phyloP scores from a whole-genome alignment of 352 stramenopile genomes.

The Pythium coloratum region DNA sequence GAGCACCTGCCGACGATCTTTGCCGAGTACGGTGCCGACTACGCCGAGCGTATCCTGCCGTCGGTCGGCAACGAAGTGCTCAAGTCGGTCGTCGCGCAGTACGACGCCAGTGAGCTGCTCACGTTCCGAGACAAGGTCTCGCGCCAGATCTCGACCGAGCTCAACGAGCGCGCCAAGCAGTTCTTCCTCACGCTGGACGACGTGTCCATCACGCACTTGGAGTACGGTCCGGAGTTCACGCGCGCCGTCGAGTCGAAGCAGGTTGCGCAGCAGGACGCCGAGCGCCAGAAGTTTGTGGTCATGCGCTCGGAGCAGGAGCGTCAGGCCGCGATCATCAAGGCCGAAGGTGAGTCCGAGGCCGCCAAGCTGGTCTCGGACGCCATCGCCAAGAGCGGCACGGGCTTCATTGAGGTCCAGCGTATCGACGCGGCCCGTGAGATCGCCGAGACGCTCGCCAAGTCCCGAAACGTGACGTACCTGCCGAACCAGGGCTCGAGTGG shows the following conservation, averaged over 20 bases:
- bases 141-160: slow-evolving; percentile 94
- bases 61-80: slow-evolving; percentile 98
- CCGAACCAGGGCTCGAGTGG: slow-evolving; percentile 89
- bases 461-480: slow-evolving; percentile 99
- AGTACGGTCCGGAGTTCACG: slow-evolving; percentile 99
- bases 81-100: slow-evolving; percentile 96
- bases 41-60: slow-evolving; percentile 98
- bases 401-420: slow-evolving; percentile 99
- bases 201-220: slow-evolving; percentile 99
- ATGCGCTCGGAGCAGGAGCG: slow-evolving; percentile 98
- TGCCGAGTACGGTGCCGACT: slow-evolving; percentile 96
- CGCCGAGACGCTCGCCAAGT: slow-evolving; percentile 95
- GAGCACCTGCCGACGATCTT: slow-evolving; percentile 97
- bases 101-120: slow-evolving; percentile 99
- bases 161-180: slow-evolving; percentile 95
- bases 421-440: slow-evolving; percentile 99
- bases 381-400: slow-evolving; percentile 96
- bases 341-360: slow-evolving; percentile 98
- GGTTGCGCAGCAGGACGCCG: slow-evolving; percentile 99
- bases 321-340: slow-evolving; percentile 90
- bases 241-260: slow-evolving; percentile 99
- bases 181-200: slow-evolving; percentile 99
- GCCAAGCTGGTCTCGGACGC: slow-evolving; percentile 97
- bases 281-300: slow-evolving; percentile 99
- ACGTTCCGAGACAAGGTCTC: slow-evolving; percentile 99